These are phyloP conservation scores for Malassezia nana DNA, from an alignment of 1,284 basidiomycete genomes.

Conservation along the genomic window DNA sequence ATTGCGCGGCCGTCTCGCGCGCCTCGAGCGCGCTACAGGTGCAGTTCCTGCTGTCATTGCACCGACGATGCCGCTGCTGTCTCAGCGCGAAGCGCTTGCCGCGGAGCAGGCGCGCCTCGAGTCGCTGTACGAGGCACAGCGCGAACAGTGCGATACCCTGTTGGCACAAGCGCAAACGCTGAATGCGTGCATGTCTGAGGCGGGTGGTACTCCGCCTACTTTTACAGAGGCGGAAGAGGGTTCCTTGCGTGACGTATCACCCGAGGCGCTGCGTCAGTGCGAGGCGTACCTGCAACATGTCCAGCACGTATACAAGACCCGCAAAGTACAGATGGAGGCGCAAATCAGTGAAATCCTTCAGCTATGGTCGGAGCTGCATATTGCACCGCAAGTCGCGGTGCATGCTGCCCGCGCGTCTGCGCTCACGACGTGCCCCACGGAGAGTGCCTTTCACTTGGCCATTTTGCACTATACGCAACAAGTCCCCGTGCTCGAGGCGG, in stretches of 20 bases:
- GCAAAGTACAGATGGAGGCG: conserved; percentile 27
- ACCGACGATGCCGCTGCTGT: conserved; percentile 15
- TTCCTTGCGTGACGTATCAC: conserved; percentile 24
- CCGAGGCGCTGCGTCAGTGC: conserved; percentile 19
- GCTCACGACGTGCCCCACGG: conserved; percentile 11
- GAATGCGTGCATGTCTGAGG: conserved; percentile 13
- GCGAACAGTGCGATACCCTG: conserved; percentile 4
- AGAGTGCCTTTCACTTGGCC: conserved; percentile 24
- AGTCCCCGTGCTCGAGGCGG: conserved; percentile 21
- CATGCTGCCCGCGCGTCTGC: conserved; percentile 20
- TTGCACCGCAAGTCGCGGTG: conserved; percentile 25
- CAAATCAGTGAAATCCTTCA: conserved; percentile 33
- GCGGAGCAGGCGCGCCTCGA: conserved; percentile 14
- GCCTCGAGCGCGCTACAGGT: conserved; percentile 12
- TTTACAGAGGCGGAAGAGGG: not conserved
- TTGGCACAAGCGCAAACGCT: conserved; percentile 4
- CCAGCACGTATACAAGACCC: conserved; percentile 27
- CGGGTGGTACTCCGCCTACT: conserved; percentile 2
- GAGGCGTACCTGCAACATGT: conserved; percentile 31
- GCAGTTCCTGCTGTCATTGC: not conserved
- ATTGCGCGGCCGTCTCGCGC: conserved; percentile 19
- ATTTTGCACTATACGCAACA: conserved; percentile 34
- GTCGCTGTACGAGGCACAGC: conserved; percentile 10
- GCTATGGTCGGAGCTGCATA: conserved; percentile 39
- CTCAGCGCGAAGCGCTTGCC: conserved; percentile 7